Evolutionary conservation across 1,139 yeast genomes (phyloP).

Genomic region (Saccharomyces pastorianus): DNA sequence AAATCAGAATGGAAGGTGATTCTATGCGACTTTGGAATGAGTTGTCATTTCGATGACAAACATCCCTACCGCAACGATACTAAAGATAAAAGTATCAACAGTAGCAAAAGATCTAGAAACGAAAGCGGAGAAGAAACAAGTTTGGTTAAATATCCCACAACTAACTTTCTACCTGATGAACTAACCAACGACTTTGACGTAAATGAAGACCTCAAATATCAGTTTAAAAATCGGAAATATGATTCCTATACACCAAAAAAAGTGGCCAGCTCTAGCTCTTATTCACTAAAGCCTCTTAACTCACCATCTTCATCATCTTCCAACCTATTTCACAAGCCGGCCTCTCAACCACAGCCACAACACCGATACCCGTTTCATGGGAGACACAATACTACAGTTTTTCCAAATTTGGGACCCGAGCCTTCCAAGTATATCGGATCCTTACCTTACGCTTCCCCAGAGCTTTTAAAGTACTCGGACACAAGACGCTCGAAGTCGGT

Average conservation of each 20-base stretch:
- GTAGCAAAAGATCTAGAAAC: slow-evolving; percentile 1
- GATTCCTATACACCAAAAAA: neutral
- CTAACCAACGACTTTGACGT: neutral
- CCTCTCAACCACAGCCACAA: neutral
- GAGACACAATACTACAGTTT: slow-evolving; percentile 8
- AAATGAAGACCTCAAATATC: neutral
- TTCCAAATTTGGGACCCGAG: slow-evolving; percentile 8
- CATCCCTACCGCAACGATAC: slow-evolving; percentile 26
- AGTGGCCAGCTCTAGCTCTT: neutral
- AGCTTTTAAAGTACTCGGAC: slow-evolving; percentile 40
- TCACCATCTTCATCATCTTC: neutral
- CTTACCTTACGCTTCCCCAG: slow-evolving; percentile 88
- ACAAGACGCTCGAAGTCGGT: neutral
- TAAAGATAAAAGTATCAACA: neutral
- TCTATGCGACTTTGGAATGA: slow-evolving; percentile 88
- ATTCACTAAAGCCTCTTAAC: neutral
- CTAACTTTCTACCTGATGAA: neutral
- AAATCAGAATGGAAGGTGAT: slow-evolving; percentile 35
- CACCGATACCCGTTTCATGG: neutral
- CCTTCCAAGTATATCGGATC: slow-evolving; percentile 58
- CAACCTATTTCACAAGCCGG: neutral
- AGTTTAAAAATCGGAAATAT: neutral
- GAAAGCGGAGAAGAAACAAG: neutral
- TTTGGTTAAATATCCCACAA: neutral
- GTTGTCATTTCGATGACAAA: slow-evolving; percentile 25